Conservation (phyloP, 148 eudicot genomes). For the Fagopyrum esculentum region DNA sequence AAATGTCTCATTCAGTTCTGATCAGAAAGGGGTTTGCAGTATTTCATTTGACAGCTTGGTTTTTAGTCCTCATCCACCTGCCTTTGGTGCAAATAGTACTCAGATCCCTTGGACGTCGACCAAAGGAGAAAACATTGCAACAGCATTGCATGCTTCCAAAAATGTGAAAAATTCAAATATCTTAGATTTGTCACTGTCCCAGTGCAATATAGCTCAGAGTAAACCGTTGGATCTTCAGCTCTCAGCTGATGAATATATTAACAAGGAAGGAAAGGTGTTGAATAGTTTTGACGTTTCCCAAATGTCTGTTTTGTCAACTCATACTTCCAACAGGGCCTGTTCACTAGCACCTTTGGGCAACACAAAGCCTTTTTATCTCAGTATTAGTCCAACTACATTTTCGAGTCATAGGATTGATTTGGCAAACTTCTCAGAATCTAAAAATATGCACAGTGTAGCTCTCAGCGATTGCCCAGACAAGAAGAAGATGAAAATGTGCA, state of each 20-base stretch:
- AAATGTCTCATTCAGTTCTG: not conserved
- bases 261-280: constrained; percentile 30
- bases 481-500: constrained; percentile 6
- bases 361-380: constrained; percentile 12
- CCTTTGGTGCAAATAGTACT: not conserved
- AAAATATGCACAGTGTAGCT: not conserved
- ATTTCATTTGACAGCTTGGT: not conserved
- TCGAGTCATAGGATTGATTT: constrained; percentile 17
- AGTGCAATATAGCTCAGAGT: not conserved
- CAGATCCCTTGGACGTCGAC: not conserved
- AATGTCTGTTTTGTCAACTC: constrained; percentile 15
- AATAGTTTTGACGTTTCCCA: constrained; percentile 15
- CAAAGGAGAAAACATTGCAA: not conserved
- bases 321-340: constrained; percentile 15
- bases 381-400: constrained; percentile 13
- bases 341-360: constrained; percentile 13
- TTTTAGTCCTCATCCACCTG: not conserved
- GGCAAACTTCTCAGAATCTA: constrained; percentile 20
- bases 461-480: not conserved
- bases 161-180: not conserved
- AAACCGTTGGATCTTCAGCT: constrained; percentile 49
- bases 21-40: not conserved
- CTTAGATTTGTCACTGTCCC: constrained; percentile 6
- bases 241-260: constrained; percentile 43
- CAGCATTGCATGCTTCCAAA: not conserved